These are phyloP conservation scores for Diplodia sapinea DNA, from an alignment of 2,329 filamentous ascomycete species.

Conservation along the genomic window DNA sequence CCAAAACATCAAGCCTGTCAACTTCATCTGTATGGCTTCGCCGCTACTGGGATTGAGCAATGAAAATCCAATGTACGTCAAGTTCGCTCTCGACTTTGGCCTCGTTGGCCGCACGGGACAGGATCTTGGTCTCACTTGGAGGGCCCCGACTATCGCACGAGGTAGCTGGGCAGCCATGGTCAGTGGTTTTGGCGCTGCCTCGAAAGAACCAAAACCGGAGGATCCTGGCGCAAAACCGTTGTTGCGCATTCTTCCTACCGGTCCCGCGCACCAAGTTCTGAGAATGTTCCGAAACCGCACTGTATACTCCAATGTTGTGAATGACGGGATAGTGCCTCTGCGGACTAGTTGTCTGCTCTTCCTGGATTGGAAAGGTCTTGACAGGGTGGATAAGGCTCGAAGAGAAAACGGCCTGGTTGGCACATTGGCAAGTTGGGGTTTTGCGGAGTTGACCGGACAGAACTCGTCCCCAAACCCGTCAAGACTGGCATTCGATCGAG, in stretches of 20 bases:
- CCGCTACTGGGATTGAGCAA: conserved; percentile 93
- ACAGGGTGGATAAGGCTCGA: conserved; percentile 90
- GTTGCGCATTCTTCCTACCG: conserved; percentile 85
- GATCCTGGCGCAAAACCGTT: conserved; percentile 88
- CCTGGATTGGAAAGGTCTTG: conserved; percentile 93
- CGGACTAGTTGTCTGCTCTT: conserved; percentile 96
- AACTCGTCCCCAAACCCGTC: conserved; percentile 66
- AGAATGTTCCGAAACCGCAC: conserved; percentile 90
- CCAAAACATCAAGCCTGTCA: conserved; percentile 80
- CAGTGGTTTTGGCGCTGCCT: conserved; percentile 71
- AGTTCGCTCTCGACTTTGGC: conserved; percentile 94
- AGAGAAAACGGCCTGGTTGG: conserved; percentile 91
- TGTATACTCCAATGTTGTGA: conserved; percentile 95
- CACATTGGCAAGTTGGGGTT: conserved; percentile 91
- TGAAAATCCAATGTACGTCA: conserved; percentile 96
- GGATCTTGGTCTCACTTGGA: conserved; percentile 93
- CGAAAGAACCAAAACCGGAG: conserved; percentile 60
- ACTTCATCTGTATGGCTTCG: conserved; percentile 86
- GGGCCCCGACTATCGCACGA: conserved; percentile 80
- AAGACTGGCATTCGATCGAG: conserved; percentile 32
- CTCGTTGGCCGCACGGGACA: conserved; percentile 95
- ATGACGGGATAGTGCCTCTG: conserved; percentile 94
- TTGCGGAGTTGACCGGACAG: conserved; percentile 83
- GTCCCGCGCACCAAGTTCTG: conserved; percentile 84
- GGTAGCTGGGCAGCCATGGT: conserved; percentile 90